Base-by-base conservation (phyloP, 352 stramenopile genomes). In the Pythium dissimile region DNA sequence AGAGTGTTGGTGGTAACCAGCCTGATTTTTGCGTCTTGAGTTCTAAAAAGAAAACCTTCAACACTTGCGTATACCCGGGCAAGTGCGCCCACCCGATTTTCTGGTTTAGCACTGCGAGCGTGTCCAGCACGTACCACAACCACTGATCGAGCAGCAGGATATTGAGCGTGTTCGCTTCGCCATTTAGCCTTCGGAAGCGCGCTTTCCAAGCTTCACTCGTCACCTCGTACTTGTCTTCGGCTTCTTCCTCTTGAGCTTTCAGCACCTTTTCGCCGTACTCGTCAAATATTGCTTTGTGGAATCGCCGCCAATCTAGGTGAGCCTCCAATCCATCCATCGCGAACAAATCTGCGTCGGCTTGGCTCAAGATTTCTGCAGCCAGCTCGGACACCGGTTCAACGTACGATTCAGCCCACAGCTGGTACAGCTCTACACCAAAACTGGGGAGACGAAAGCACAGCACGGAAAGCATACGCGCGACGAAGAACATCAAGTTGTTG, bases 401-500 rank as follows among this genome's bases (percentile, higher is more conserved):
- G 43, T 95, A 95, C 16, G 86, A 93, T 51, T 95, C 82, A 0
- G 83, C 87, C 86, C 86, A 95, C 32, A 95, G 59, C 50, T 93
- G 84, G 41, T 94, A 95, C 37, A 95, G 48, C 46, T 95, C 86
- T 1, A 95, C 84, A 35, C 86, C 86, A 58, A 94, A 95, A 58
- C 83, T 93, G 43, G 84, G 86, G 10, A 95, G 59, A 5, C 86
- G 80, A 48, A 95, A 95, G 47, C 84, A 94, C 21, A 95, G 59
- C 23, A 94, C 84, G 16, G 86, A 95, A 13, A 95, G 62, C 78
- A 95, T 94, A 47, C 86, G 67, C 11, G 84, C 86, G 24, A 93
- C 86, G 27, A 95, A 95, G 62, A 95, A 95, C 84, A 95, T 94
- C 16, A 95, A 63, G 55, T 95, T 95, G 72, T 94, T 94, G 74